phyloP scores from a whole-genome alignment of 345 rosid genomes.

The Corymbia maculata region DNA sequence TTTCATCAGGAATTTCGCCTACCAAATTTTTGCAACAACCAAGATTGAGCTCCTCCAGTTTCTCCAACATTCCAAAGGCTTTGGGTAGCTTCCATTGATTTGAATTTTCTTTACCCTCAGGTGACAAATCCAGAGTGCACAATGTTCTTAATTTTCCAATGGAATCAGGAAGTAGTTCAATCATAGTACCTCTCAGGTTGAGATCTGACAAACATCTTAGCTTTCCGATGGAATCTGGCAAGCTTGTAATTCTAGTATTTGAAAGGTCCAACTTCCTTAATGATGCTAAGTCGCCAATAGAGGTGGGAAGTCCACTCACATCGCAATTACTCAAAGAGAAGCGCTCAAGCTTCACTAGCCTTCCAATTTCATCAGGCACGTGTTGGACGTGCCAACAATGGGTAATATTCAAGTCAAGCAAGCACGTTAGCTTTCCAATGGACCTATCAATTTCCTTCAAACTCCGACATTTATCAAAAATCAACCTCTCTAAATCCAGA shows the following conservation, averaged over 20 bases:
- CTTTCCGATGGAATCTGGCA: fast-evolving
- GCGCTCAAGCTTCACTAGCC: background rate
- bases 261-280: background rate
- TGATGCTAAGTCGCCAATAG: background rate
- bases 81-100: background rate
- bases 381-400: fast-evolving
- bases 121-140: fast-evolving
- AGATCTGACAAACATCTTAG: fast-evolving
- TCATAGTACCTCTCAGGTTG: fast-evolving
- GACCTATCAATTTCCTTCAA: background rate
- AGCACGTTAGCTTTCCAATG: fast-evolving
- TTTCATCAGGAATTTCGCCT: background rate
- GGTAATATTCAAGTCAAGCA: background rate
- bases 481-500: background rate
- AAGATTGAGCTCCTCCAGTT: background rate
- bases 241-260: fast-evolving
- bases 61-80: background rate
- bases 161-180: fast-evolving
- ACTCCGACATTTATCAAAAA: fast-evolving
- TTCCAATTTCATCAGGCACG: fast-evolving
- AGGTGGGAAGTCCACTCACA: fast-evolving
- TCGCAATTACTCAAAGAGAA: fast-evolving
- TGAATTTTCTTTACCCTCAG: too few relatives aligned
- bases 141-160: background rate
- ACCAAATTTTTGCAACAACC: fast-evolving